Conservation (phyloP, 163 green algal genomes). For the Prototheca wickerhamii region DNA sequence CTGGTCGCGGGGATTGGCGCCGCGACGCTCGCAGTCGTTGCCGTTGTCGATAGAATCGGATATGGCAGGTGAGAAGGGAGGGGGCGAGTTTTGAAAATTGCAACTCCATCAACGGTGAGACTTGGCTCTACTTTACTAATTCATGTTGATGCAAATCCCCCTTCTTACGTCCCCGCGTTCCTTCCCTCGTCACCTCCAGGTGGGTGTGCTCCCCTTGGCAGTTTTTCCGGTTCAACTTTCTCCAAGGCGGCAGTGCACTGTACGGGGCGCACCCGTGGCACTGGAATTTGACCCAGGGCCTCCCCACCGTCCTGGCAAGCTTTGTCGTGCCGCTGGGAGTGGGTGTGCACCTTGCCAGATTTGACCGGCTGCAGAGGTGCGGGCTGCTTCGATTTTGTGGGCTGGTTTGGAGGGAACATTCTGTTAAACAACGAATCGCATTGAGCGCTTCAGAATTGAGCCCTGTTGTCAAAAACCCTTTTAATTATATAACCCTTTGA, state of each 20-base stretch:
- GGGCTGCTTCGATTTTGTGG: too few relatives aligned
- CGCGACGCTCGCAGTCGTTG: neutral
- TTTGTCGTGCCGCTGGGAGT: conserved; percentile 9
- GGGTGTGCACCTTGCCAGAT: too few relatives aligned
- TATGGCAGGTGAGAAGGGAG: conserved; percentile 27
- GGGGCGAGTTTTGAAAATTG: too few relatives aligned
- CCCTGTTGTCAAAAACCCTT: too few relatives aligned
- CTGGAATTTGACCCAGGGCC: conserved; percentile 53
- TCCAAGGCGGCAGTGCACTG: conserved; percentile 31
- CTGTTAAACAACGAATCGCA: neutral
- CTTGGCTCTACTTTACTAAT: neutral
- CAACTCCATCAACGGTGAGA: too few relatives aligned
- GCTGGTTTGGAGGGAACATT: too few relatives aligned
- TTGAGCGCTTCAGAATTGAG: neutral
- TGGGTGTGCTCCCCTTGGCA: conserved; percentile 48
- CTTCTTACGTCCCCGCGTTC: neutral
- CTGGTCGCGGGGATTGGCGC: neutral
- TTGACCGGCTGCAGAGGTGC: too few relatives aligned
- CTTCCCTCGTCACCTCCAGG: conserved; percentile 7
- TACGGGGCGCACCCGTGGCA: conserved; percentile 62
- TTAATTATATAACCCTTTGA: too few relatives aligned
- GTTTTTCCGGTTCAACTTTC: conserved; percentile 66
- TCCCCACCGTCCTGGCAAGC: conserved; percentile 30
- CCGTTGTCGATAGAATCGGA: conserved; percentile 4
- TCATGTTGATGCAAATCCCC: neutral